Evolutionary conservation across 2,329 filamentous ascomycete genomes (phyloP).

Genomic region (Erysiphe neolycopersici): DNA sequence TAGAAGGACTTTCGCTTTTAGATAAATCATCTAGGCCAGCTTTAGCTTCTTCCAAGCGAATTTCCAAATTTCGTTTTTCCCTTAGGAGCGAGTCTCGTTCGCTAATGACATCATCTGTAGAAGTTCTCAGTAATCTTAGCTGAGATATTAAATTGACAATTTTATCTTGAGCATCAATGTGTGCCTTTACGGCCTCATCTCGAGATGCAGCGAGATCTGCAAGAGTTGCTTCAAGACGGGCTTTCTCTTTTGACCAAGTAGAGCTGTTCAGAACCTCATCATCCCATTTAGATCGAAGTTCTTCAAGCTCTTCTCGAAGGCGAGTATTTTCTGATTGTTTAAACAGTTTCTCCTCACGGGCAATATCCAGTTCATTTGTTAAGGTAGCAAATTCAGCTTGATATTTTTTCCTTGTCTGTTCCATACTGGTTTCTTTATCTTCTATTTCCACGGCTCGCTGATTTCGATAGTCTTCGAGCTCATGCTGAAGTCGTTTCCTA

Average conservation of each 20-base stretch:
- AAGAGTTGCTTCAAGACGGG: slow-evolving; percentile 67
- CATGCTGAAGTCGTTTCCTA: slow-evolving; percentile 85
- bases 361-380: slow-evolving; percentile 76
- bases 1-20: slow-evolving; percentile 58
- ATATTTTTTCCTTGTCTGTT: slow-evolving; percentile 94
- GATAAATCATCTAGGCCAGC: slow-evolving; percentile 70
- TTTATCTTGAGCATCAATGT: slow-evolving; percentile 86
- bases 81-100: slow-evolving; percentile 66
- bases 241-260: slow-evolving; percentile 95
- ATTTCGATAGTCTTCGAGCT: slow-evolving; percentile 89
- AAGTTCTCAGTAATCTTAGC: slow-evolving; percentile 57
- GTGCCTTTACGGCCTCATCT: slow-evolving; percentile 75
- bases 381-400: slow-evolving; percentile 74
- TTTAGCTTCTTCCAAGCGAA: slow-evolving; percentile 64
- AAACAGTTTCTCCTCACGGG: slow-evolving; percentile 67
- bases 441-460: slow-evolving; percentile 90
- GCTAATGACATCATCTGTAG: slow-evolving; percentile 59
- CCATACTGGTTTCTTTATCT: slow-evolving; percentile 85
- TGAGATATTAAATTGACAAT: slow-evolving; percentile 76
- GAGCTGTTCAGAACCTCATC: slow-evolving; percentile 94
- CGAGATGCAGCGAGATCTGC: slow-evolving; percentile 74
- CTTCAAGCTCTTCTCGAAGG: slow-evolving; percentile 85
- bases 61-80: slow-evolving; percentile 75
- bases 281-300: slow-evolving; percentile 89
- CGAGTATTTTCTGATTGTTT: slow-evolving; percentile 69